These are phyloP conservation scores for Fusarium xyrophilum DNA, from an alignment of 2,329 filamentous ascomycete species.

Conservation along the genomic window DNA sequence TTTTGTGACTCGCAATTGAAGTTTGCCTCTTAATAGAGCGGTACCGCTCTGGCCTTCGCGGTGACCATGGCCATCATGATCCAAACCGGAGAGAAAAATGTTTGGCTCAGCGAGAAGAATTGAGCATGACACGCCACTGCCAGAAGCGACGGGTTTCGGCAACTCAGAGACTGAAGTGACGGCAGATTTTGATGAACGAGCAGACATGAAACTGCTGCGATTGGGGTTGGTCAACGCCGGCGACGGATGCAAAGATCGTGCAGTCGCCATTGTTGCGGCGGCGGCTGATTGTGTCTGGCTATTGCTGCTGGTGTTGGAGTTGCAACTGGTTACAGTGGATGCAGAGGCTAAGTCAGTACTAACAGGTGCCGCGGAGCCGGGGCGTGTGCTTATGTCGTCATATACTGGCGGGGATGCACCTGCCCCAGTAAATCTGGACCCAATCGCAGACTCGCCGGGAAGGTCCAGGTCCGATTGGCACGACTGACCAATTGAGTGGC, in stretches of 20 bases:
- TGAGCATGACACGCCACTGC: conserved; percentile 76
- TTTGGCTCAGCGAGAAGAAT: conserved; percentile 81
- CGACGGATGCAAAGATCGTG: conserved; percentile 31
- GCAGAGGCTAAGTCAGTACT: conserved; percentile 33
- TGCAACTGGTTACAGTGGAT: conserved; percentile 31
- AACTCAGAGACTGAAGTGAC: conserved; percentile 63
- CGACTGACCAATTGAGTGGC: conserved; percentile 21
- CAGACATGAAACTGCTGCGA: conserved; percentile 60
- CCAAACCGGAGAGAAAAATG: conserved; percentile 79
- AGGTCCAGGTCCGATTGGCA: conserved; percentile 22
- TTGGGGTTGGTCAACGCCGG: conserved; percentile 43
- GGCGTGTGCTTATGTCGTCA: conserved; percentile 40
- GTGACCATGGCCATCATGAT: conserved; percentile 66
- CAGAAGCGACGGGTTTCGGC: conserved; percentile 78
- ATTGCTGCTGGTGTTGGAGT: conserved; percentile 19
- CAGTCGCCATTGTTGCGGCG: conserved; percentile 36
- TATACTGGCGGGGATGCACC: conserved; percentile 41
- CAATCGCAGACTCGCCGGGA: conserved; percentile 31
- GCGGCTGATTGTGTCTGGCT: conserved; percentile 24
- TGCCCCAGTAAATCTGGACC: conserved; percentile 32
- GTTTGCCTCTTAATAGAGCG: conserved; percentile 82
- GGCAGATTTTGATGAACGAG: conserved; percentile 58
- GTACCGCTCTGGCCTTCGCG: conserved; percentile 70
- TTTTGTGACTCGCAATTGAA: conserved; percentile 84
- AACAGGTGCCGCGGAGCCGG: conserved; percentile 35